These are phyloP conservation scores for Sechiopsis laciniata DNA, from an alignment of 306 rosid species.

Conservation along the genomic window DNA sequence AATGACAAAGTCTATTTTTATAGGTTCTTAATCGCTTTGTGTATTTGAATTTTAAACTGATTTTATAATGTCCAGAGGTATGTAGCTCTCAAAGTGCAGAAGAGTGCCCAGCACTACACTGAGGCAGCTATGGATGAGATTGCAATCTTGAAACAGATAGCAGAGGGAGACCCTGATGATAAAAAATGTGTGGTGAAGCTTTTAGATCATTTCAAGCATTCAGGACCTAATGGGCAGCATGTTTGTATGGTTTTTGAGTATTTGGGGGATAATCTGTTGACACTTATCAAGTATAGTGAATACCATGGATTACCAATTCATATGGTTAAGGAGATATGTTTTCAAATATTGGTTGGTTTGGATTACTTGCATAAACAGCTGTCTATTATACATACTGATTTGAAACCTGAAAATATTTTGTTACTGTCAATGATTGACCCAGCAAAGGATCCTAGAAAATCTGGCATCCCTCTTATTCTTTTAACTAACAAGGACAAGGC, in stretches of 20 bases:
- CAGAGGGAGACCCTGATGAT: conserved; percentile 78
- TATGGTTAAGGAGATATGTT: conserved; percentile 86
- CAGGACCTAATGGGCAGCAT: conserved; percentile 92
- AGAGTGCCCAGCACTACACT: conserved; percentile 96
- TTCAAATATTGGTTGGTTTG: conserved; percentile 77
- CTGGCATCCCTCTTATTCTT: conserved; percentile 61
- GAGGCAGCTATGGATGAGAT: conserved; percentile 98
- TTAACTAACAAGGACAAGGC: conserved; percentile 51
- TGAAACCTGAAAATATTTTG: conserved; percentile 87
- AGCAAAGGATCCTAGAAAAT: conserved; percentile 71
- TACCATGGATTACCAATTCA: conserved; percentile 74
- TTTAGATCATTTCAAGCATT: conserved; percentile 92
- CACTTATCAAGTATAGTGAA: conserved; percentile 76
- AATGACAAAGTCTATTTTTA: too few relatives aligned
- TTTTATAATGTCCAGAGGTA: conserved; percentile 44
- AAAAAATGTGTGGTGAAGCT: conserved; percentile 90
- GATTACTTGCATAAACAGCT: conserved; percentile 93
- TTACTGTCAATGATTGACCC: conserved; percentile 71
- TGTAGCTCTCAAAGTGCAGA: conserved; percentile 91
- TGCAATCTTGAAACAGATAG: conserved; percentile 81
- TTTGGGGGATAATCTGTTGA: conserved; percentile 85
- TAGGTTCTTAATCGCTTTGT: neutral
- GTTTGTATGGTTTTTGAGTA: conserved; percentile 94
- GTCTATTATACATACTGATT: conserved; percentile 88
- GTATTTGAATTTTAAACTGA: conserved; percentile 3